Evolutionary conservation across 768 basidiomycete genomes (phyloP), one percentile per base, ranked within the genome.

Genomic region (Rhizopogon vinicolor): DNA sequence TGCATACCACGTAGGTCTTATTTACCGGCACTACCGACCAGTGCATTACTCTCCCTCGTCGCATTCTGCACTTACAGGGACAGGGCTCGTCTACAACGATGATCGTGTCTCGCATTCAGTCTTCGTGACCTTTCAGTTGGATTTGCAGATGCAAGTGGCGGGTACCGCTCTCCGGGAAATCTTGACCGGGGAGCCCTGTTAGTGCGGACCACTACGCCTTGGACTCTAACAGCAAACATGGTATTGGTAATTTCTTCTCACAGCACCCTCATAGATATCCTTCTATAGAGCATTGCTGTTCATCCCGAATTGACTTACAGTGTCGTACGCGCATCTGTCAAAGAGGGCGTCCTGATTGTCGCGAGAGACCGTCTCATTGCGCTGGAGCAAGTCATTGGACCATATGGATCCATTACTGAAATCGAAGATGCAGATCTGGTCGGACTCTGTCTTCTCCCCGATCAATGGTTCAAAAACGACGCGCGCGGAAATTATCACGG

Each of bases 131-230:
- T 96, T 94, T 67, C 76, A 80, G 6, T 67, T 95, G n/a, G 77
- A 82, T 53, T 54, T 55, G 12, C 57, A 64, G 16, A 62, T 60
- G 28, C 44, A 55, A 44, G 53, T 58, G 13, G 56, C 54, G 58
- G 67, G 41, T 13, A 53, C 58, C 6, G 35, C 55, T 25, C 62
- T 79, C 44, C 70, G 68, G 25, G 55, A 72, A 14, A 56, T 77
- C 14, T 51, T 79, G 8, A 59, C 64, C 2, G 65, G 66, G 60
- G 16, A 63, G 48, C 67, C 33, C 62, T 97, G 10, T 74, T 93
- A 14, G 89, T 97, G 4, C 98, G 96, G 96, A 98, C 96, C 2
- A 99, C 96, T 3, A 98, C 96, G 0, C 91, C 96, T 1, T 99
- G 96, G 96, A 98, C 93, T 4, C 73, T 98, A 45, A 93, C 91